phyloP scores from a whole-genome alignment of 2,329 filamentous ascomycete genomes.

The Claviceps fusiformis region DNA sequence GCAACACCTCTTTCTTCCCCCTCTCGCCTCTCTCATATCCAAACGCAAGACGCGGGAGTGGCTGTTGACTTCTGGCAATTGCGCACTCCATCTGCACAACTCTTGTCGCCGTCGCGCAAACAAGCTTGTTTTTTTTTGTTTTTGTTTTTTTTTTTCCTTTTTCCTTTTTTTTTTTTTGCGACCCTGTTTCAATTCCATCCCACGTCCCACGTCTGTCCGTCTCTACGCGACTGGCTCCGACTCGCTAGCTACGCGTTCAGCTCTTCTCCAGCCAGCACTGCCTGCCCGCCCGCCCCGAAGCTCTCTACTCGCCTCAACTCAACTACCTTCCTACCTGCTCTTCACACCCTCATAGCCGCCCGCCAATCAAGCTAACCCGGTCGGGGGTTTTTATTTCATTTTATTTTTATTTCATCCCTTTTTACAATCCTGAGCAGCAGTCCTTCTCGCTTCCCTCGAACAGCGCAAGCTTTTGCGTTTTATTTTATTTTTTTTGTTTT shows the following conservation, averaged over 20 bases:
- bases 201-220: background rate
- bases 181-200: background rate
- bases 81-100: conserved; percentile 4
- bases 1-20: background rate
- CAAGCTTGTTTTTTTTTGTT: background rate
- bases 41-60: conserved; percentile 6
- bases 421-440: background rate
- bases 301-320: conserved; percentile 1
- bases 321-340: background rate
- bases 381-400: background rate
- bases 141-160: too few relatives aligned
- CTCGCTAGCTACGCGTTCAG: conserved; percentile 11
- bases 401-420: too few relatives aligned
- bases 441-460: background rate
- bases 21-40: background rate
- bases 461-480: conserved; percentile 5
- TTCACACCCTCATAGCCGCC: background rate
- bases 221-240: conserved; percentile 8
- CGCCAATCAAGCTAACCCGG: background rate
- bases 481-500: background rate
- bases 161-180: background rate
- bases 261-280: background rate
- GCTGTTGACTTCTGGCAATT: conserved; percentile 4
- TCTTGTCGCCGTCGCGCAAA: conserved; percentile 1
- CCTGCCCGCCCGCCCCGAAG: conserved; percentile 1